Percentiles rank a stretch among this genome's conserved stretches.
These are phyloP conservation scores for Phtheirospermum japonicum DNA, from an alignment of 257 asterid genomes.

Conservation along the genomic window DNA sequence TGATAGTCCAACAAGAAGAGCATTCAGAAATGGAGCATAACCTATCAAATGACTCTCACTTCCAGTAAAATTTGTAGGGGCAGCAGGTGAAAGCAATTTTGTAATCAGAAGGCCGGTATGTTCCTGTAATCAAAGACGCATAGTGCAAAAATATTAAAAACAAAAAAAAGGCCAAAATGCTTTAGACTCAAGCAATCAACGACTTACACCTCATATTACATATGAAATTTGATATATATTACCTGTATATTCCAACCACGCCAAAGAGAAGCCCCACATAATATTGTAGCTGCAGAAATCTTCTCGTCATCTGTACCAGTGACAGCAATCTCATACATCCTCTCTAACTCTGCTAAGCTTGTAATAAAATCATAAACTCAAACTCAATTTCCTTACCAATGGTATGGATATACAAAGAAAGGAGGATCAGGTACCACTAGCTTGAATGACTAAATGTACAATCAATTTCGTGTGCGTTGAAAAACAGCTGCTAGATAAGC, in stretches of 20 bases:
- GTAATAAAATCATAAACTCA: conserved; percentile 59
- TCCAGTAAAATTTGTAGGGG: conserved; percentile 66
- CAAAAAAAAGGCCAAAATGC: conserved; percentile 9
- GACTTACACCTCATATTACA: conserved; percentile 15
- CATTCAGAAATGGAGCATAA: conserved; percentile 83
- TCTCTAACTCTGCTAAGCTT: conserved; percentile 99
- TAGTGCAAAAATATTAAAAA: not conserved
- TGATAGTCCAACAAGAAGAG: conserved; percentile 78
- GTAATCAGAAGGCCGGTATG: conserved; percentile 68
- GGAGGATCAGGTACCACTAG: conserved; percentile 24
- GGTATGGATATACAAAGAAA: conserved; percentile 16
- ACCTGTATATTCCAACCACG: conserved; percentile 99
- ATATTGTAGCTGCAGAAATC: conserved; percentile 85
- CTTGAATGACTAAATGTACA: conserved; percentile 18
- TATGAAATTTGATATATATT: conserved; percentile 21
- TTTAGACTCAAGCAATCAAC: not conserved
- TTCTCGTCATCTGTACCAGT: conserved; percentile 89
- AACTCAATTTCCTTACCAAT: conserved; percentile 56
- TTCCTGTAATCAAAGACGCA: conserved; percentile 75
- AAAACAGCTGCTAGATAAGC: conserved; percentile 10
- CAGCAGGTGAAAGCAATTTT: conserved; percentile 80
- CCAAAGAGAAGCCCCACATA: conserved; percentile 89
- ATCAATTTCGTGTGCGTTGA: not conserved
- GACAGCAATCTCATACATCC: conserved; percentile 83
- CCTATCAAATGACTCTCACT: conserved; percentile 79